phyloP scores from a whole-genome alignment of 805 yeast species.

The Kregervanrija pseudodelftensis region DNA sequence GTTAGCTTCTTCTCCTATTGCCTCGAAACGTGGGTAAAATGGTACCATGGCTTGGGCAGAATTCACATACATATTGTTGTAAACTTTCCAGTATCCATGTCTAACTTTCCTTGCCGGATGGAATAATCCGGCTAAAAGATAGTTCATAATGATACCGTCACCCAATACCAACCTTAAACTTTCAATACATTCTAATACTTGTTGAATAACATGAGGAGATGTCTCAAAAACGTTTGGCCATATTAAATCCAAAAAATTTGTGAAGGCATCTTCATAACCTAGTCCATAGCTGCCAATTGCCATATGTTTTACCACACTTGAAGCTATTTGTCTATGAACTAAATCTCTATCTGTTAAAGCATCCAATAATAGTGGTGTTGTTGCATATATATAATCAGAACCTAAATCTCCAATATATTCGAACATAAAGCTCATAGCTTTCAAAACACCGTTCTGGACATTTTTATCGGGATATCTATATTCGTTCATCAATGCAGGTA shows the following conservation, averaged over 20 bases:
- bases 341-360: constrained; percentile 86
- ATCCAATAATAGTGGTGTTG: constrained; percentile 75
- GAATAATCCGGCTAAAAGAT: constrained; percentile 81
- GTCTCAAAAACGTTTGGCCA: constrained; percentile 90
- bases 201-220: constrained; percentile 86
- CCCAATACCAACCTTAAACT: constrained; percentile 70
- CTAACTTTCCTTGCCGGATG: constrained; percentile 91
- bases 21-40: constrained; percentile 58
- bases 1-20: constrained; percentile 13
- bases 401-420: constrained; percentile 84
- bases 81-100: constrained; percentile 76
- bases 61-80: constrained; percentile 69
- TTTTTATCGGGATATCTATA: constrained; percentile 86
- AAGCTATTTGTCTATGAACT: constrained; percentile 93
- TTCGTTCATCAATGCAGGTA: constrained; percentile 95
- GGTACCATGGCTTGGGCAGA: constrained; percentile 75
- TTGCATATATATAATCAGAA: constrained; percentile 73
- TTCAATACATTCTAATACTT: constrained; percentile 76
- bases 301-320: constrained; percentile 76
- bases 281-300: constrained; percentile 72
- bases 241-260: constrained; percentile 73
- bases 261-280: constrained; percentile 74
- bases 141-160: constrained; percentile 63
- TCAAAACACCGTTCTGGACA: constrained; percentile 92
- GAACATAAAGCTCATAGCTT: constrained; percentile 83